Percentiles rank a stretch among this genome's conserved stretches.
Conservation (phyloP, 73 alveolate species). For the Tetrahymena borealis region DNA sequence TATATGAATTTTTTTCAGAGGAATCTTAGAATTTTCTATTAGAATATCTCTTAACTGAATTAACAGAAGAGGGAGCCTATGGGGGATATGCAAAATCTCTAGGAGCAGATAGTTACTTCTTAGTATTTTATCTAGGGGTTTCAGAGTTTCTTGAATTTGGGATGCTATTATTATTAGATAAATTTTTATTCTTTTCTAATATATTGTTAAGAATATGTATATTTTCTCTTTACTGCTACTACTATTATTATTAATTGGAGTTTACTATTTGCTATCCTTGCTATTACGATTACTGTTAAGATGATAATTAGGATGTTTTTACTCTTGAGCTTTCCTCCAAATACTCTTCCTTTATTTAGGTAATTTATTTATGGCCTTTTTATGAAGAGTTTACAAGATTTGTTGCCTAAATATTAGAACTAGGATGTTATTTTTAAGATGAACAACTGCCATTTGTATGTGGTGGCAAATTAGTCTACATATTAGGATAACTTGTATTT, state of each 20-base stretch:
- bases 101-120: background rate
- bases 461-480: background rate
- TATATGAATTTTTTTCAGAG: background rate
- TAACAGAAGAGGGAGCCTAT: background rate
- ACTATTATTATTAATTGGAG: background rate
- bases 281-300: background rate
- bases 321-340: background rate
- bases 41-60: background rate
- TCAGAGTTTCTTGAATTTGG: background rate
- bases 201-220: background rate
- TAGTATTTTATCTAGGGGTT: background rate
- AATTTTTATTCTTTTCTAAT: background rate
- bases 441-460: background rate
- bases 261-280: background rate
- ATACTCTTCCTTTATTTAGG: background rate
- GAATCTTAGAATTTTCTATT: background rate
- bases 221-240: background rate
- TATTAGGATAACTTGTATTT: background rate
- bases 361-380: background rate
- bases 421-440: background rate
- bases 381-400: background rate
- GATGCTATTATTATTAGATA: background rate
- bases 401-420: background rate
- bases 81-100: background rate
- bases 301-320: background rate